These are phyloP conservation scores for Rhizopogon rudus DNA, from an alignment of 768 basidiomycete species.

Conservation along the genomic window DNA sequence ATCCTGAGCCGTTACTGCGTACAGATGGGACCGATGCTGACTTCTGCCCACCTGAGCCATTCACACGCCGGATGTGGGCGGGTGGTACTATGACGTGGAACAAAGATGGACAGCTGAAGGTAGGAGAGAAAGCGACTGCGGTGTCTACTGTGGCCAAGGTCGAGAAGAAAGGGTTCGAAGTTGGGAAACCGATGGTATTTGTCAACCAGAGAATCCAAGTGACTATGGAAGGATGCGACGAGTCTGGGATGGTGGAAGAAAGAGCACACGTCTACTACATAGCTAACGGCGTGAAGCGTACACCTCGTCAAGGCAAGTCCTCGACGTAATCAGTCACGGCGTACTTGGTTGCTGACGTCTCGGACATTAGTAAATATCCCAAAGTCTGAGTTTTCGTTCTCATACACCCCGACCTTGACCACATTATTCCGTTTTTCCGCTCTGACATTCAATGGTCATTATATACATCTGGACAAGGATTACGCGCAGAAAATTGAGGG, in stretches of 20 bases:
- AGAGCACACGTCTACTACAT: constrained; percentile 67
- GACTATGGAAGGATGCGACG: constrained; percentile 34
- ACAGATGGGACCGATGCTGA: constrained; percentile 68
- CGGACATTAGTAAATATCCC: constrained; percentile 46
- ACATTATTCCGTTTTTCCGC: constrained; percentile 86
- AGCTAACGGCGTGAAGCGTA: constrained; percentile 20
- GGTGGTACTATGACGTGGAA: constrained; percentile 67
- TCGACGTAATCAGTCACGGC: not conserved
- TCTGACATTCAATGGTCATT: constrained; percentile 81
- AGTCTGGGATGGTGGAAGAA: constrained; percentile 55
- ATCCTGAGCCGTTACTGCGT: constrained; percentile 50
- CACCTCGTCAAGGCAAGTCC: constrained; percentile 38
- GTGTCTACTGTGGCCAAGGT: constrained; percentile 44
- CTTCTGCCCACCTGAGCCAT: constrained; percentile 69
- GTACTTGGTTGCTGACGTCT: not conserved
- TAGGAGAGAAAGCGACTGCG: constrained; percentile 50
- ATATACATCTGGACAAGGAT: constrained; percentile 77
- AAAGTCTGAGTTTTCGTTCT: constrained; percentile 53
- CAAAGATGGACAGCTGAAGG: constrained; percentile 36
- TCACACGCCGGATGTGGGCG: constrained; percentile 81
- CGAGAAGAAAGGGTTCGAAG: constrained; percentile 61
- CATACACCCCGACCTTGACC: constrained; percentile 59
- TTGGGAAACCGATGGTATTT: constrained; percentile 63
- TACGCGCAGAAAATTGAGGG: constrained; percentile 66
- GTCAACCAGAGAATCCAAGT: constrained; percentile 61